phyloP scores from a whole-genome alignment of 2,329 filamentous ascomycete species.

The Epicoccum nigrum region DNA sequence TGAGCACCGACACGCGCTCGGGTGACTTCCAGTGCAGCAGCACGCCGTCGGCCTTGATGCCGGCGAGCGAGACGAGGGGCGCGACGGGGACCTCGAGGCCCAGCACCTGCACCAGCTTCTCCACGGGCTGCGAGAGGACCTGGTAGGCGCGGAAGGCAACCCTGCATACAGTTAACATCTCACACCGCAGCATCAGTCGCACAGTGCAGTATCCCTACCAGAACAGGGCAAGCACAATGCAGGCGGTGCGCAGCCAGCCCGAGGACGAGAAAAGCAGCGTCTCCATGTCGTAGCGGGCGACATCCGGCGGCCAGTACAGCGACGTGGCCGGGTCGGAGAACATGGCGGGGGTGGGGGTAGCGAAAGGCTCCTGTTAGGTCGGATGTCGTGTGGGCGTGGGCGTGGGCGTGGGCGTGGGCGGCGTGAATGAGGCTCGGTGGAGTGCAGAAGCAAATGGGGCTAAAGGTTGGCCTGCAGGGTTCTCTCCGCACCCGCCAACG shows the following conservation, averaged over 20 bases:
- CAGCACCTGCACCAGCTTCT: slow-evolving; percentile 86
- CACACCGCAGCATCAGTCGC: slow-evolving; percentile 18
- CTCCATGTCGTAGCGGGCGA: slow-evolving; percentile 46
- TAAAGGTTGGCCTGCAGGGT: not conserved
- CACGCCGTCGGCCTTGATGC: slow-evolving; percentile 84
- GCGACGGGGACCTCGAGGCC: slow-evolving; percentile 92
- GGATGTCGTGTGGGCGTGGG: not conserved
- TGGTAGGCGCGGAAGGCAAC: slow-evolving; percentile 84
- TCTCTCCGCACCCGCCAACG: not conserved
- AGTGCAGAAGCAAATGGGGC: not conserved
- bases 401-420: too few relatives aligned
- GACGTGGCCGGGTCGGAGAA: slow-evolving; percentile 40
- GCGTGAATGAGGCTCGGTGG: not conserved
- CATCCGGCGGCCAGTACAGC: slow-evolving; percentile 43
- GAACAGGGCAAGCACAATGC: slow-evolving; percentile 44
- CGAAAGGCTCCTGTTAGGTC: not conserved
- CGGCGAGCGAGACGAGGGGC: slow-evolving; percentile 87
- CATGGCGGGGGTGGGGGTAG: slow-evolving; percentile 27
- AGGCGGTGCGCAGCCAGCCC: slow-evolving; percentile 45
- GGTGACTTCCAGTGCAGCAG: slow-evolving; percentile 88
- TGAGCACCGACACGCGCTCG: slow-evolving; percentile 71
- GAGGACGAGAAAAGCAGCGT: slow-evolving; percentile 42
- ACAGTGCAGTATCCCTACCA: slow-evolving; percentile 16
- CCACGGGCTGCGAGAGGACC: slow-evolving; percentile 88
- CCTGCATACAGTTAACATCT: slow-evolving; percentile 56